Base-by-base conservation (phyloP, 208 protist species). In the Leishmania turanica region DNA sequence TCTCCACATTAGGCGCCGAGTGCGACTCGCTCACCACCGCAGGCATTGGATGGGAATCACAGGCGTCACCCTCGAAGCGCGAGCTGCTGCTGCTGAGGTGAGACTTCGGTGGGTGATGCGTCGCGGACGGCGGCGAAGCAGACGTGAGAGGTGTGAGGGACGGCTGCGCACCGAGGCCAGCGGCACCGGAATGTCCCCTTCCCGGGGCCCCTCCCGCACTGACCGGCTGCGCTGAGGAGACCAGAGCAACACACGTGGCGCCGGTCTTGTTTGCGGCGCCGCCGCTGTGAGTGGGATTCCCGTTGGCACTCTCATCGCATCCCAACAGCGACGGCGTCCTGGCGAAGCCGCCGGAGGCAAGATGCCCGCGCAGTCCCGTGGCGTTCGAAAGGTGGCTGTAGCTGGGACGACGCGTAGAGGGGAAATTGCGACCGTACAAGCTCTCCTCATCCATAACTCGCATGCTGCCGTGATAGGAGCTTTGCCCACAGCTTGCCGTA, bases 1-100 rank as follows among this genome's bases (percentile, higher is more conserved):
- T 42, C 68, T 34, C 68, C 68, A 13, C 68, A 5, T 27, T 17
- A 65, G 74, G 31, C n/a, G 62, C 80, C 27, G 68, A 2, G 42
- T 68, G 19, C 42, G 51, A 21, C 34, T 62, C 80, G 53, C 54
- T 19, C 60, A 60, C 56, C 24, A 79, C 56, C 4, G 75, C 65
- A 64, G 76, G 71, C 70, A 77, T 84, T 54, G 76, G 45, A 8
- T 80, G 66, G 58, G 49, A 73, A n/a, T 80, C 81, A 0, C 56
- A 76, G 5, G 58, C 56, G 45, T 71, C 56, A 45, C 77, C 70
- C 9, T 78, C 70, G 58, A 80, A 80, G 60, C 42, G 49, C 65
- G n/a, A 31, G 66, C 75, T 80, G 69, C 64, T 64, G 56, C 76
- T 80, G 76, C 58, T 64, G 70, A 80, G 49, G 76, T 78, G 76